Base-by-base conservation (phyloP, 371 early-diverging fungal genomes). In the Mucor indicus region DNA sequence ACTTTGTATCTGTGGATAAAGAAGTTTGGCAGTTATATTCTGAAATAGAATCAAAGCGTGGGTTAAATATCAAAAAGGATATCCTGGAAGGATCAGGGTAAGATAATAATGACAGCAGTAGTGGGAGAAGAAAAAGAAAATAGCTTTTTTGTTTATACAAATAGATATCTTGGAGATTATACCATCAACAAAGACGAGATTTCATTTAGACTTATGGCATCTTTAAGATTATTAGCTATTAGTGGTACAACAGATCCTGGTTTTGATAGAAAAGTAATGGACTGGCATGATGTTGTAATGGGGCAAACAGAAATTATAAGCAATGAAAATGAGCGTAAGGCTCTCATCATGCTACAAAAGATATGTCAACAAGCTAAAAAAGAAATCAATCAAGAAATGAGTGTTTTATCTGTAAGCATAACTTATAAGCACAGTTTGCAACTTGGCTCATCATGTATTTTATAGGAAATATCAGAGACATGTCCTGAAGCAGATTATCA, bases 261-360 rank as follows among this genome's bases (percentile, higher is more conserved):
- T 9, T 51, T 67, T 58, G 40, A 74, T 59, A n/a, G 48, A 39
- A 57, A 53, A 41, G 64, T 58, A 21, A 61, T 68, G 23, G 67
- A 71, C 3, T 82, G 82, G 82, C 77, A 79, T 21, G 73, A 72
- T 43, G 71, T 77, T 3, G 63, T 82, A 1, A 69, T 71, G 65
- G 82, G 82, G 2, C 68, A 77, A 22, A 50, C 65, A 19, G 82
- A 82, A 8, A 54, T 55, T 8, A 78, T 82, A 20, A 75, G 66
- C 38, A 44, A 46, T 1, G 74, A 76, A 27, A 82, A 78, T 47
- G 82, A 82, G 48, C 57, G 69, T 12, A 57, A 65, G 37, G 69
- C 72, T 2, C 53, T 69, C 0, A 43, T 70, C 23, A 60, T 74
- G 64, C 49, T 79, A 1, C 53, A 57, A 30, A 57, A 55, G 6